Evolutionary conservation across 2,329 filamentous ascomycete species (phyloP).

Genomic region (Aspergillus clavatus): DNA sequence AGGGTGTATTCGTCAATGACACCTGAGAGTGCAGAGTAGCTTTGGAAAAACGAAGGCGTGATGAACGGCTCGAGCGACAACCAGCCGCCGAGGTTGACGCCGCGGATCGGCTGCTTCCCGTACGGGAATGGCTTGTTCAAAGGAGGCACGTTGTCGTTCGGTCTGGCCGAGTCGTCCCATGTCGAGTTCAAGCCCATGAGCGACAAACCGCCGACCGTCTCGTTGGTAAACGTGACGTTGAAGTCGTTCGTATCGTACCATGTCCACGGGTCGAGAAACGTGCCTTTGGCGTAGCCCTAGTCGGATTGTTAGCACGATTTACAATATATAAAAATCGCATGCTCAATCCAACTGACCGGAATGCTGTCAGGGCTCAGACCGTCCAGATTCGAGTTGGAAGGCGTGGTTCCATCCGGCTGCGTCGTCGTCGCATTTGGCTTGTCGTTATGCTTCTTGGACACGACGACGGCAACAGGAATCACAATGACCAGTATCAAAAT

Average conservation of each 20-base stretch:
- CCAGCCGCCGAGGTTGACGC: slow-evolving; percentile 93
- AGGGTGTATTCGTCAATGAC: slow-evolving; percentile 89
- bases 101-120: slow-evolving; percentile 70
- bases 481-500: slow-evolving; percentile 60
- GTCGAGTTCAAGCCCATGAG: slow-evolving; percentile 80
- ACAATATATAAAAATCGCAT: neutral
- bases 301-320: slow-evolving; percentile 10
- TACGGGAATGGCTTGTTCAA: slow-evolving; percentile 77
- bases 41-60: slow-evolving; percentile 80
- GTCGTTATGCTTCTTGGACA: slow-evolving; percentile 56
- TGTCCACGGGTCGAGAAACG: slow-evolving; percentile 79
- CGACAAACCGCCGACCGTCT: slow-evolving; percentile 78
- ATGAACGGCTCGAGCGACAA: slow-evolving; percentile 92
- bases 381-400: slow-evolving; percentile 46
- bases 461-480: slow-evolving; percentile 62
- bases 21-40: slow-evolving; percentile 55
- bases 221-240: slow-evolving; percentile 87
- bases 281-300: slow-evolving; percentile 59
- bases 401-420: slow-evolving; percentile 21
- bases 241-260: slow-evolving; percentile 90
- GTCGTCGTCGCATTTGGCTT: slow-evolving; percentile 22
- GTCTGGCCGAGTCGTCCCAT: slow-evolving; percentile 76
- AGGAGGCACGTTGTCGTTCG: slow-evolving; percentile 75
- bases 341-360: slow-evolving; percentile 42
- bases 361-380: slow-evolving; percentile 54